Evolutionary conservation across 2,329 filamentous ascomycete genomes (phyloP).

Genomic region (Curvularia verruculosa): DNA sequence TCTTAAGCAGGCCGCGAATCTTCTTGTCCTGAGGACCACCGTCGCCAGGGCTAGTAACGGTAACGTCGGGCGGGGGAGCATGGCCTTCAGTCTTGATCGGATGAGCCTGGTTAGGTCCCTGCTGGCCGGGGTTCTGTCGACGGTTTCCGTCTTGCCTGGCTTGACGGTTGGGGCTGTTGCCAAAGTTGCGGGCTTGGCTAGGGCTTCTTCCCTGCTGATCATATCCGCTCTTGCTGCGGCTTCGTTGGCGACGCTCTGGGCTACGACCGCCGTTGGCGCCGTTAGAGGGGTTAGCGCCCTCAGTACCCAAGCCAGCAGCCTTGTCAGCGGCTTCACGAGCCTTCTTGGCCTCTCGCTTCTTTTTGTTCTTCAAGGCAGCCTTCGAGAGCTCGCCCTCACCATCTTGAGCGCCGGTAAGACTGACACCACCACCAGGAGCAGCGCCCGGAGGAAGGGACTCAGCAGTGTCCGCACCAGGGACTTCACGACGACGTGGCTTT

Average conservation of each 20-base stretch:
- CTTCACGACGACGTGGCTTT: conserved; percentile 71
- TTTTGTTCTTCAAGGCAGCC: conserved; percentile 93
- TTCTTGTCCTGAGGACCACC: conserved; percentile 88
- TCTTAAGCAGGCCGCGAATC: conserved; percentile 90
- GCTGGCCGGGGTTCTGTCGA: conserved; percentile 33
- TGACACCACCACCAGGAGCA: conserved; percentile 68
- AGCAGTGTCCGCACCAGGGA: conserved; percentile 83
- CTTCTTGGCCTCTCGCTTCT: conserved; percentile 95
- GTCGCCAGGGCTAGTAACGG: conserved; percentile 60
- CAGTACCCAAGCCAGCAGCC: conserved; percentile 41
- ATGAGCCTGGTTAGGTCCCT: conserved; percentile 24
- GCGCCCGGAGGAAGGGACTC: conserved; percentile 71
- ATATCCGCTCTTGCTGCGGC: conserved; percentile 49
- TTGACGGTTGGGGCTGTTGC: conserved; percentile 41
- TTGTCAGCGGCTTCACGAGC: conserved; percentile 74
- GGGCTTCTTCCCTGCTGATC: conserved; percentile 37
- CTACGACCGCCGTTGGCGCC: conserved; percentile 57
- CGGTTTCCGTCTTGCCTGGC: conserved; percentile 37
- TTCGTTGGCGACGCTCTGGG: conserved; percentile 70
- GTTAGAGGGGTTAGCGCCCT: conserved; percentile 35
- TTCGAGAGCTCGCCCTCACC: conserved; percentile 79
- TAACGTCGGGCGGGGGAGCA: conserved; percentile 55
- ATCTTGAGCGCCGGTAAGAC: conserved; percentile 68
- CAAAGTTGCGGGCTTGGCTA: conserved; percentile 43
- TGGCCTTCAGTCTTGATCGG: conserved; percentile 44